Conservation (phyloP, 805 yeast genomes). For the Wickerhamiella hasegawae region DNA sequence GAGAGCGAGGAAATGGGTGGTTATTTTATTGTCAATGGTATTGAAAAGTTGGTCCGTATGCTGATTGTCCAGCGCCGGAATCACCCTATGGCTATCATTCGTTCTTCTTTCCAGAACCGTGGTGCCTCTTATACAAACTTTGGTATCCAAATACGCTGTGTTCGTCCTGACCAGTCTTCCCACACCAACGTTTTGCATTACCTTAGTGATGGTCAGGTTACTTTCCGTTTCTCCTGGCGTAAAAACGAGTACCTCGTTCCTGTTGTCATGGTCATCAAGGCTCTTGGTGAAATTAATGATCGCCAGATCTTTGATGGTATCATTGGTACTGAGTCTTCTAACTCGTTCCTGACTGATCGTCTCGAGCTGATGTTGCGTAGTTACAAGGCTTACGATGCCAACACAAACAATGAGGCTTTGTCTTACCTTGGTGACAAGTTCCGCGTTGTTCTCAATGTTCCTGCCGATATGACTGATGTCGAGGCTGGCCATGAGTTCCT, state of each 20-base stretch:
- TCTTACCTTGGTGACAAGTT: conserved; percentile 93
- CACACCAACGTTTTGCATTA: conserved; percentile 96
- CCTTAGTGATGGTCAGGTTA: conserved; percentile 86
- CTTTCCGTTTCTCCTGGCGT: conserved; percentile 93
- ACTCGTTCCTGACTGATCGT: conserved; percentile 96
- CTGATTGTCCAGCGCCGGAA: conserved; percentile 94
- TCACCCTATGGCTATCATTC: conserved; percentile 93
- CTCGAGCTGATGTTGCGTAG: conserved; percentile 81
- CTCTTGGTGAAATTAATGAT: conserved; percentile 78
- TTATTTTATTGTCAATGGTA: conserved; percentile 89
- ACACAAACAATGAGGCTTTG: conserved; percentile 74
- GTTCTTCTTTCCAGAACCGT: conserved; percentile 88
- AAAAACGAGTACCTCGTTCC: conserved; percentile 92
- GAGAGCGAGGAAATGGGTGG: conserved; percentile 96
- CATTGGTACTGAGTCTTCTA: conserved; percentile 70
- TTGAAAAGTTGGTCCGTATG: conserved; percentile 92
- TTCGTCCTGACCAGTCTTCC: conserved; percentile 93
- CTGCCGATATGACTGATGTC: conserved; percentile 74
- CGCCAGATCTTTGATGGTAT: conserved; percentile 93
- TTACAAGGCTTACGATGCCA: conserved; percentile 63
- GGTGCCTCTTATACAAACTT: conserved; percentile 77
- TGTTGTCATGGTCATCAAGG: conserved; percentile 81
- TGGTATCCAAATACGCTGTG: conserved; percentile 90
- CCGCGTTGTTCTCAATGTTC: conserved; percentile 79
- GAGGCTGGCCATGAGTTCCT: conserved; percentile 83